Evolutionary conservation across 225 moss, liverwort and hornwort genomes (phyloP), one percentile per base, ranked within the genome.

Genomic region (Polytrichum commune): DNA sequence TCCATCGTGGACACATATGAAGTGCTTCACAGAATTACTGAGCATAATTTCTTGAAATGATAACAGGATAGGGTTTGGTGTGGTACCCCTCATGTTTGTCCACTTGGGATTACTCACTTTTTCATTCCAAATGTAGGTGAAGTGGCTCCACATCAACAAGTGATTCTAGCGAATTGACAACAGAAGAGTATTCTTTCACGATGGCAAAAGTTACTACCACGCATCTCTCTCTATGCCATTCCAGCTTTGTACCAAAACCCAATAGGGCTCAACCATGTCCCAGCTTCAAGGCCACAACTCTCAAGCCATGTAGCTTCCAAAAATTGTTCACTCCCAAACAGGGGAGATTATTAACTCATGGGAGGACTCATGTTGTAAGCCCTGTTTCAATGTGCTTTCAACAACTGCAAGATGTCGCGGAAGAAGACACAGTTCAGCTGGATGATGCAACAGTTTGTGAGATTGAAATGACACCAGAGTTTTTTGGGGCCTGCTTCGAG

Each of bases 391-490:
- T 30, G 64, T 30, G 64, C 30, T 18, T 64, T 18, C 64, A 64
- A 64, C 26, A 28, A 19, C 64, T 28, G 27, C 29, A 64, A 64
- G 64, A 18, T 4, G 20, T 19, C 0, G 2, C 2, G 6, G 18
- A 64, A 64, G 19, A 20, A 28, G 28, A 28, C 19, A 28, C 8
- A 6, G 26, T 20, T 64, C 27, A 28, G 19, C 29, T 38, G 38
- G 13, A 38, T 38, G 38, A 38, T 38, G 38, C 70, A 10, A 29
- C 70, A 19, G 32, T 70, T 19, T 19, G 70, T 1, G 62, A 68
- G 7, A 29, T 79, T 4, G 19, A 5, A 20, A 70, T 79, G 24
- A 63, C 69, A 1, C 69, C 74, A 19, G 70, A 79, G 60, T 38
- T 68, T 25, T 54, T 65, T 0, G 56, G 18, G 0, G 68, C 57